These are phyloP conservation scores for Irpex sp. DNA, from an alignment of 1,284 basidiomycete species.

Conservation along the genomic window DNA sequence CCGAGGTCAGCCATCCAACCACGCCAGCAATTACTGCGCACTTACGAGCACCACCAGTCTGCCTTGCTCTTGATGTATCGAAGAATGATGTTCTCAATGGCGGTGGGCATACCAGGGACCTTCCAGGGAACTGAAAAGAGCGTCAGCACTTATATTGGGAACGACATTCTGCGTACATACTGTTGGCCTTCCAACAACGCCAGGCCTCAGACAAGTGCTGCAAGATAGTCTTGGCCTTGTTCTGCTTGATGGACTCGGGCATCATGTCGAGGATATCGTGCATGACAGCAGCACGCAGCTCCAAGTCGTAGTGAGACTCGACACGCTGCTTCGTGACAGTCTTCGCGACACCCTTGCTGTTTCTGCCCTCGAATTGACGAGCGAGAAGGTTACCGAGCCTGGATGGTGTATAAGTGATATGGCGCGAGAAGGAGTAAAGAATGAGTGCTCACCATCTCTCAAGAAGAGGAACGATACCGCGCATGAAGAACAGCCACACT, in stretches of 20 bases:
- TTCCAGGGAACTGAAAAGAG: constrained; percentile 76
- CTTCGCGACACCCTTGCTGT: constrained; percentile 92
- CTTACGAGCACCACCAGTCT: constrained; percentile 97
- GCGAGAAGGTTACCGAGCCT: constrained; percentile 96
- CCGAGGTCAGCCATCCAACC: background rate
- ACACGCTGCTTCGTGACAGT: constrained; percentile 99
- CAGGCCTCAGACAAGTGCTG: constrained; percentile 98
- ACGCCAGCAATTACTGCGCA: constrained; percentile 17
- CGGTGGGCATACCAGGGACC: constrained; percentile 95
- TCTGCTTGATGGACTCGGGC: constrained; percentile 98
- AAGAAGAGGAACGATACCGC: constrained; percentile 95
- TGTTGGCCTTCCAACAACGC: constrained; percentile 99
- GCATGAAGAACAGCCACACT: constrained; percentile 99
- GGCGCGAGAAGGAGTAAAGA: background rate
- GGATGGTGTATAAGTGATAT: background rate
- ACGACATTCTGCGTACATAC: constrained; percentile 33
- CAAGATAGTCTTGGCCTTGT: constrained; percentile 98
- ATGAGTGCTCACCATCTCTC: constrained; percentile 71
- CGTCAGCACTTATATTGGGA: constrained; percentile 3
- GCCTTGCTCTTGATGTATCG: constrained; percentile 99
- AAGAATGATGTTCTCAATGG: constrained; percentile 98
- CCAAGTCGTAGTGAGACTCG: constrained; percentile 97
- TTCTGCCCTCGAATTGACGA: constrained; percentile 96
- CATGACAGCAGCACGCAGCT: constrained; percentile 98
- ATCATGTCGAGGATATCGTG: constrained; percentile 99